Percentiles rank a stretch among this genome's conserved stretches.
phyloP scores from a whole-genome alignment of 2,329 filamentous ascomycete genomes.

The Apiospora pterosperma region DNA sequence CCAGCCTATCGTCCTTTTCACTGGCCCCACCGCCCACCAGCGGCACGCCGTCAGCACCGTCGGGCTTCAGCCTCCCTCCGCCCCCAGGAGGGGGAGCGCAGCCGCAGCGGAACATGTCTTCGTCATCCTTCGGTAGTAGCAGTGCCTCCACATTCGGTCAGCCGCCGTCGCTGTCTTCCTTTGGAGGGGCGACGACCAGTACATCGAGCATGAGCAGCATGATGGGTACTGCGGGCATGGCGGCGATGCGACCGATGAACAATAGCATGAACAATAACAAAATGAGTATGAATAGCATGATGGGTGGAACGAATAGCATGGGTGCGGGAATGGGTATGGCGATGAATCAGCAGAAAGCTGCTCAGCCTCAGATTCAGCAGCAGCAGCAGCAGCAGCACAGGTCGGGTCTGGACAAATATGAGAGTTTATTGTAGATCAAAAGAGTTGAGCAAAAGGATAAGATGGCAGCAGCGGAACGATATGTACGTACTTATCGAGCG shows the following conservation, averaged over 20 bases:
- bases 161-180: background rate
- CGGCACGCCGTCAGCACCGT: constrained; percentile 20
- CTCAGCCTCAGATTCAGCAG: constrained; percentile 19
- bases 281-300: constrained; percentile 10
- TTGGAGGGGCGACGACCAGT: constrained; percentile 13
- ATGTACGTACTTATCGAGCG: background rate
- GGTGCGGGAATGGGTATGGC: constrained; percentile 22
- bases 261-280: constrained; percentile 12
- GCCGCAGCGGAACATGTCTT: constrained; percentile 22
- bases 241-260: constrained; percentile 6
- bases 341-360: constrained; percentile 21
- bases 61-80: constrained; percentile 45
- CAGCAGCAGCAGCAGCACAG: constrained; percentile 30
- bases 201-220: constrained; percentile 22
- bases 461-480: background rate
- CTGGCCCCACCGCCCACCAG: constrained; percentile 51
- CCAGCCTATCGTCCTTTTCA: constrained; percentile 49
- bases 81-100: constrained; percentile 41
- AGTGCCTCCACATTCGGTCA: constrained; percentile 11
- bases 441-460: background rate
- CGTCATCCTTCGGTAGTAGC: constrained; percentile 22
- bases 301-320: constrained; percentile 19
- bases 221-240: constrained; percentile 11
- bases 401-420: constrained; percentile 63
- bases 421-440: constrained; percentile 55